Conservation (phyloP, 2,329 filamentous ascomycete species). For the Seiridium unicorne region DNA sequence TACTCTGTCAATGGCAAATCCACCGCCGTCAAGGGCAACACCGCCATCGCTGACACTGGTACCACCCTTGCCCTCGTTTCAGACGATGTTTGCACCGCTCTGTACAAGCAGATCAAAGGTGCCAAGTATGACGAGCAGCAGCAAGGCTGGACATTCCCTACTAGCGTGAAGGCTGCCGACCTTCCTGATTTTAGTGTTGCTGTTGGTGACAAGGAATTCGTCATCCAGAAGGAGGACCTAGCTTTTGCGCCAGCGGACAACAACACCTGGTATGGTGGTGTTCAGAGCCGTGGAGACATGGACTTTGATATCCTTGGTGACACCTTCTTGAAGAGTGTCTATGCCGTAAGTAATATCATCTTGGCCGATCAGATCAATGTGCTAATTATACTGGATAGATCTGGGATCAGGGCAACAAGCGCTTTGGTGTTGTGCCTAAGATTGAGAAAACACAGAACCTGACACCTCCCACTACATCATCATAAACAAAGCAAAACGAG, state of each 20-base stretch:
- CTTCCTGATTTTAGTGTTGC: slow-evolving; percentile 63
- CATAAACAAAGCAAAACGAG: not conserved
- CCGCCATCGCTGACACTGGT: slow-evolving; percentile 69
- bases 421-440: slow-evolving; percentile 59
- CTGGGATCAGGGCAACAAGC: slow-evolving; percentile 60
- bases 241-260: slow-evolving; percentile 55
- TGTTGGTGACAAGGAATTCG: slow-evolving; percentile 58
- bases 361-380: not conserved
- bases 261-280: slow-evolving; percentile 58
- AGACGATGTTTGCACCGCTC: slow-evolving; percentile 57
- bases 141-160: slow-evolving; percentile 66
- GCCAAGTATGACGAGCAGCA: slow-evolving; percentile 52
- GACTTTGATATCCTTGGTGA: slow-evolving; percentile 64
- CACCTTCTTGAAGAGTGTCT: slow-evolving; percentile 63
- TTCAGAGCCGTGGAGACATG: slow-evolving; percentile 60
- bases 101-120: slow-evolving; percentile 65
- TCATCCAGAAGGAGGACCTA: slow-evolving; percentile 62
- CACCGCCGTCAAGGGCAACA: slow-evolving; percentile 52
- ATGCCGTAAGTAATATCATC: slow-evolving; percentile 49
- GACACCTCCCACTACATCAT: slow-evolving; percentile 8
- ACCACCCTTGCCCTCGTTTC: slow-evolving; percentile 66
- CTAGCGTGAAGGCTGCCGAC: slow-evolving; percentile 43
- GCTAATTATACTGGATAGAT: slow-evolving; percentile 38
- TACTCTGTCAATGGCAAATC: slow-evolving; percentile 56
- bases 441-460: slow-evolving; percentile 36